Conservation (phyloP, 805 yeast species). For the Nakazawaea anatomiae region DNA sequence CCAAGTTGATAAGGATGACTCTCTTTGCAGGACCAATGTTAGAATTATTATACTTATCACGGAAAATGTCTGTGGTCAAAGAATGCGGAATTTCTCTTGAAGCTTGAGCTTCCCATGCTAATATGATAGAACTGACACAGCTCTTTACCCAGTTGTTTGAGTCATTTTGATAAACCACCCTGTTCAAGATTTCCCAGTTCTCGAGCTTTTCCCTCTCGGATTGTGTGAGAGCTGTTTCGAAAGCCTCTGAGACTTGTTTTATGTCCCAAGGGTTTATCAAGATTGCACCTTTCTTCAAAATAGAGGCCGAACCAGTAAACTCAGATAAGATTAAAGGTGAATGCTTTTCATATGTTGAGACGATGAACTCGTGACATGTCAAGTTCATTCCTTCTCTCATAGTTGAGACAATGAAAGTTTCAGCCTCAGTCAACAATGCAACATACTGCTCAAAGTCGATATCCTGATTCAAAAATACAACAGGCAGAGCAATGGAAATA, state of each 20-base stretch:
- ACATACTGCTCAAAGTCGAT: constrained; percentile 84
- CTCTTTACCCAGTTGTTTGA: constrained; percentile 68
- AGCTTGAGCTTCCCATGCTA: constrained; percentile 37
- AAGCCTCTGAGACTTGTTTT: constrained; percentile 55
- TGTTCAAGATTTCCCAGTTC: constrained; percentile 58
- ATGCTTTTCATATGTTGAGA: constrained; percentile 61
- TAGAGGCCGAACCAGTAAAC: constrained; percentile 89
- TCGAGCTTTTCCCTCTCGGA: constrained; percentile 44
- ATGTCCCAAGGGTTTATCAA: constrained; percentile 91
- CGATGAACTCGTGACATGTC: constrained; percentile 91
- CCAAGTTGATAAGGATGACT: constrained; percentile 48
- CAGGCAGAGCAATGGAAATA: constrained; percentile 65
- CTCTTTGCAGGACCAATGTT: constrained; percentile 25
- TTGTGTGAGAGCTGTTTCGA: constrained; percentile 64
- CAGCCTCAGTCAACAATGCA: constrained; percentile 83
- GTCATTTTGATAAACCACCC: constrained; percentile 60
- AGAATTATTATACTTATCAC: constrained; percentile 22
- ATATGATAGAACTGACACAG: constrained; percentile 48
- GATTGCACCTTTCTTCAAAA: constrained; percentile 64
- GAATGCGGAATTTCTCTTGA: constrained; percentile 22
- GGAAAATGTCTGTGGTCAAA: constrained; percentile 28
- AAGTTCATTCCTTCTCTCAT: constrained; percentile 96
- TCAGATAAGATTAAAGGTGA: constrained; percentile 87
- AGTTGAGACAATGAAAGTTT: constrained; percentile 79
- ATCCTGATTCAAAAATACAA: constrained; percentile 82